Evolutionary conservation across 169 alveolate genomes (phyloP).

Genomic region (Amoebophrya sp.): DNA sequence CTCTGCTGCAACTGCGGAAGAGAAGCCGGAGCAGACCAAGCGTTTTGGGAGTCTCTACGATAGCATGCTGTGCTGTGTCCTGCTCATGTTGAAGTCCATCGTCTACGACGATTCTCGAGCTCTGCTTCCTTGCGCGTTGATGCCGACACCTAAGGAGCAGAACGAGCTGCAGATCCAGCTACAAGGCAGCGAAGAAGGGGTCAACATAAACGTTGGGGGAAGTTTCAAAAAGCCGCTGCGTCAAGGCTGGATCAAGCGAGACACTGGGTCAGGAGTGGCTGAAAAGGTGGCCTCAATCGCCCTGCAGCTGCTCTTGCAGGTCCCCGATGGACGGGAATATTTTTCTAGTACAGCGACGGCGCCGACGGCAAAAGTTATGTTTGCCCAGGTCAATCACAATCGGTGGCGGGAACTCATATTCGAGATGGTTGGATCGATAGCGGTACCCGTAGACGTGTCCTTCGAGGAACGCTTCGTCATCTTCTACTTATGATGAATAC

Average conservation of each 20-base stretch:
- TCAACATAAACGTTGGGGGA: background rate
- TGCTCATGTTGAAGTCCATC: background rate
- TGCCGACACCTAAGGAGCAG: background rate
- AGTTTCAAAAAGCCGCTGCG: background rate
- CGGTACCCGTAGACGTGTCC: background rate
- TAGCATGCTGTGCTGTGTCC: background rate
- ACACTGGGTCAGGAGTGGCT: background rate
- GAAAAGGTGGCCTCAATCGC: background rate
- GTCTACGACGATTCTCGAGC: background rate
- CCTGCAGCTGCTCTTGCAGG: background rate
- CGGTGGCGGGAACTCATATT: background rate
- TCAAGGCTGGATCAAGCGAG: background rate
- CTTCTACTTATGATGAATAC: too few relatives aligned
- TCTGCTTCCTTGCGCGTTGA: slow-evolving; percentile 9
- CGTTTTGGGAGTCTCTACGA: background rate
- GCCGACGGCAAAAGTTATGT: slow-evolving; percentile 15
- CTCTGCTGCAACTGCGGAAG: background rate
- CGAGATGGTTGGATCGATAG: background rate
- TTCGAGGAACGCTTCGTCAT: slow-evolving; percentile 17
- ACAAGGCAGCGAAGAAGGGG: background rate
- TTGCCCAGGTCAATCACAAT: background rate
- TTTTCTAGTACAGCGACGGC: background rate
- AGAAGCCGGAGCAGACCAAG: background rate
- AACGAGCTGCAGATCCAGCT: background rate
- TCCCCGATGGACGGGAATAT: background rate